phyloP scores from a whole-genome alignment of 2,329 filamentous ascomycete genomes.

The Aspergillus jensenii region DNA sequence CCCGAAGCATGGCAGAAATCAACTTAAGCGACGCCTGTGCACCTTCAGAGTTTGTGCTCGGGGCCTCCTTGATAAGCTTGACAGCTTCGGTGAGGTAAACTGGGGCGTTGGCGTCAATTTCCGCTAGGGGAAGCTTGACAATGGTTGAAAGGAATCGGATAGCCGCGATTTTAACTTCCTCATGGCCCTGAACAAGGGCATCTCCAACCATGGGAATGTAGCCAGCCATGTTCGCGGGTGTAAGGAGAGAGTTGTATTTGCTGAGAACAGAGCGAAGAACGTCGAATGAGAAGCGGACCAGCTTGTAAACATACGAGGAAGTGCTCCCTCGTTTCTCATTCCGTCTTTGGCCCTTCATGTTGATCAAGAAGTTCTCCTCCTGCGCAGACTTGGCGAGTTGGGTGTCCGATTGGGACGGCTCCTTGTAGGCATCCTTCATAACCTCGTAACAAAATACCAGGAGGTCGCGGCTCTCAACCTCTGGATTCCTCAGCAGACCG shows the following conservation, averaged over 20 bases:
- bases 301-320: slow-evolving; percentile 80
- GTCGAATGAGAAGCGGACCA: slow-evolving; percentile 84
- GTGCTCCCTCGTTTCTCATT: slow-evolving; percentile 69
- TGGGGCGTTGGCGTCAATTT: slow-evolving; percentile 68
- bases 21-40: slow-evolving; percentile 88
- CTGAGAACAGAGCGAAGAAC: slow-evolving; percentile 81
- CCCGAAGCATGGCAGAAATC: slow-evolving; percentile 78
- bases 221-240: slow-evolving; percentile 73
- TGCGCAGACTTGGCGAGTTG: slow-evolving; percentile 27
- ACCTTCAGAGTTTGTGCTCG: slow-evolving; percentile 77
- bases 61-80: slow-evolving; percentile 73
- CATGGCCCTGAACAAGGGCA: slow-evolving; percentile 76
- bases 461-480: slow-evolving; percentile 74
- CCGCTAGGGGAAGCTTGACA: slow-evolving; percentile 74
- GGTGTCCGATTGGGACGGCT: slow-evolving; percentile 47
- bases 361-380: slow-evolving; percentile 68
- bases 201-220: slow-evolving; percentile 91
- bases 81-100: slow-evolving; percentile 85
- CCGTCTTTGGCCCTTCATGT: slow-evolving; percentile 72
- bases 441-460: slow-evolving; percentile 95
- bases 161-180: slow-evolving; percentile 87
- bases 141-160: slow-evolving; percentile 83
- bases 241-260: slow-evolving; percentile 80
- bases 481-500: slow-evolving; percentile 79
- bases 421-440: slow-evolving; percentile 79